Conservation (phyloP, 257 asterid genomes). For the Pogostemon cablin region DNA sequence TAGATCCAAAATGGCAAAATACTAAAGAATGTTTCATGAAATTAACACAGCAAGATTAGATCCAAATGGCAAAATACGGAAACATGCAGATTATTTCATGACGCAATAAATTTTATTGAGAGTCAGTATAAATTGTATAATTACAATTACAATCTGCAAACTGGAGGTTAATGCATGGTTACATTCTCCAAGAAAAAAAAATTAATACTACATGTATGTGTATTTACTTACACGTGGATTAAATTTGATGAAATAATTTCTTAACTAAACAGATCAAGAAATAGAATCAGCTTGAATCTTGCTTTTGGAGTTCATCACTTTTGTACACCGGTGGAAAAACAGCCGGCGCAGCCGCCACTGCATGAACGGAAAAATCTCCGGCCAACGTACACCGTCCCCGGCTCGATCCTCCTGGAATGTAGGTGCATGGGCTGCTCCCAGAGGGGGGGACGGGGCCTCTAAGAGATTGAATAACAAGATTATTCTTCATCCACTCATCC, state of each 20-base stretch:
- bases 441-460: constrained; percentile 43
- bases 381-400: constrained; percentile 53
- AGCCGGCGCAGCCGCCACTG: neutral
- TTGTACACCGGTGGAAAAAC: constrained; percentile 6
- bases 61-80: neutral
- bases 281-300: constrained; percentile 16
- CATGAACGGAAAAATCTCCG: constrained; percentile 16
- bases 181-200: constrained; percentile 5
- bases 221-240: neutral
- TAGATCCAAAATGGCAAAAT: neutral
- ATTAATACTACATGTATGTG: neutral
- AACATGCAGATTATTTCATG: neutral
- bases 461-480: constrained; percentile 52
- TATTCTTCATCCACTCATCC: constrained; percentile 38
- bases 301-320: neutral
- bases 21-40: neutral
- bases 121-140: neutral
- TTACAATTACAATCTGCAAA: neutral
- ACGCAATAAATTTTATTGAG: neutral
- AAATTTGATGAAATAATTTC: constrained; percentile 1
- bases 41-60: neutral
- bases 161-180: constrained; percentile 17
- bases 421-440: constrained; percentile 51
- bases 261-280: neutral
- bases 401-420: constrained; percentile 42